Conservation (phyloP, 2,329 filamentous ascomycete species). For the Trichoderma asperellum region DNA sequence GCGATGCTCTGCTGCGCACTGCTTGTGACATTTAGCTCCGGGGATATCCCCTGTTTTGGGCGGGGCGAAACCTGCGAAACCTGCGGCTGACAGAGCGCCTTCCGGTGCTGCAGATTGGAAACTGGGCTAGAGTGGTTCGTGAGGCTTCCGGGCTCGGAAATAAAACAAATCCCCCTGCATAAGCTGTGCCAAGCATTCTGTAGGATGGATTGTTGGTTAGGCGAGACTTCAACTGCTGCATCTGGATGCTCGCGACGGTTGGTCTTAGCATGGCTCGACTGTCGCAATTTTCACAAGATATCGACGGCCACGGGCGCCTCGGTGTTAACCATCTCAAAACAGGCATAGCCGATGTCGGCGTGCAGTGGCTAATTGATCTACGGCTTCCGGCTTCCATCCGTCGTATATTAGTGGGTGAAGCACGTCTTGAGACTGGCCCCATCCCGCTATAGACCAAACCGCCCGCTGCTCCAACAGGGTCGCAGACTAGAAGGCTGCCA, state of each 20-base stretch:
- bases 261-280: neutral
- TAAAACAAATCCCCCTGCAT: constrained; percentile 12
- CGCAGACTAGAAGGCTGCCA: neutral
- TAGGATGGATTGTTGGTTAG: neutral
- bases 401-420: neutral
- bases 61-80: constrained; percentile 14
- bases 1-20: neutral
- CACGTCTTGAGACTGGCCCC: neutral
- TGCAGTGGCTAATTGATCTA: neutral
- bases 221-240: neutral
- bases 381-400: neutral
- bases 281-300: neutral
- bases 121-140: constrained; percentile 14
- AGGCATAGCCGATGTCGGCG: neutral
- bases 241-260: neutral
- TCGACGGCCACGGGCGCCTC: neutral
- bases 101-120: constrained; percentile 7
- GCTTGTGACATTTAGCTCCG: constrained; percentile 4
- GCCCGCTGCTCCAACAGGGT: constrained; percentile 2
- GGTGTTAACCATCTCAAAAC: neutral
- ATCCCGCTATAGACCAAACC: neutral
- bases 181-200: neutral
- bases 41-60: constrained; percentile 18
- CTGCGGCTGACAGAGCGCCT: constrained; percentile 7
- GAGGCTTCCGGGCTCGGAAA: constrained; percentile 22